Percentiles rank a stretch among this genome's conserved stretches.
Conservation (phyloP, 768 basidiomycete species). For the Calvatia gigantea region DNA sequence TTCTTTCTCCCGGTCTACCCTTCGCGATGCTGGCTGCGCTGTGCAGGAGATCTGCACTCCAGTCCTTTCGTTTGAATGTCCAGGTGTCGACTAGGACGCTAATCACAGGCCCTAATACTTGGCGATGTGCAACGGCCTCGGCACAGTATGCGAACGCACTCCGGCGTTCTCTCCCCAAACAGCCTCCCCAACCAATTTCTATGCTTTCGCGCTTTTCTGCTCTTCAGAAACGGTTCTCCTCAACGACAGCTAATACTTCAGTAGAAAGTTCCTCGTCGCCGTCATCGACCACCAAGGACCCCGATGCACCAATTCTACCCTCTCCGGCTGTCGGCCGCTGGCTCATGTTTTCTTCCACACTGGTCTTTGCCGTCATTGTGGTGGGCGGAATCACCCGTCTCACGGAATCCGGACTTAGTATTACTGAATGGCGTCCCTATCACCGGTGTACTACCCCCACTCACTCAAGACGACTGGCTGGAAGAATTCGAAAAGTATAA, state of each 20-base stretch:
- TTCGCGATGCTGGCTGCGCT: neutral
- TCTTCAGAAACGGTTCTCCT: constrained; percentile 3
- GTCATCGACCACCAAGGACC: constrained; percentile 17
- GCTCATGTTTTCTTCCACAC: constrained; percentile 78
- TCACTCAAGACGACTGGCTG: constrained; percentile 74
- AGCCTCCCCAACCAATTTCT: neutral
- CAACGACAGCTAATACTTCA: constrained; percentile 11
- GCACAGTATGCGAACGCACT: neutral
- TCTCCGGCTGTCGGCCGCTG: constrained; percentile 74
- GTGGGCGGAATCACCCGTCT: constrained; percentile 96
- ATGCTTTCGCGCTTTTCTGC: neutral
- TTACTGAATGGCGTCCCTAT: constrained; percentile 98
- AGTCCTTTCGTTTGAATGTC: neutral
- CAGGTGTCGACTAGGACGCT: neutral
- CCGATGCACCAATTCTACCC: constrained; percentile 50
- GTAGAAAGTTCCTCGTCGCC: constrained; percentile 6
- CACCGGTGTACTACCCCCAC: constrained; percentile 83
- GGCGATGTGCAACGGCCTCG: too few relatives aligned
- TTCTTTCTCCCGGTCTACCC: neutral
- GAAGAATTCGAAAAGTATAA: constrained; percentile 93
- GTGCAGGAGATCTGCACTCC: constrained; percentile 5
- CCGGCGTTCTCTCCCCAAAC: neutral
- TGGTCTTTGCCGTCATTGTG: constrained; percentile 91
- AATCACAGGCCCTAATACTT: neutral
- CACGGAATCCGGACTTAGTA: constrained; percentile 95